Evolutionary conservation across 139 green algal species (phyloP), one percentile per base, ranked within the genome.

Genomic region (Deuterostichococcus epilithicus): DNA sequence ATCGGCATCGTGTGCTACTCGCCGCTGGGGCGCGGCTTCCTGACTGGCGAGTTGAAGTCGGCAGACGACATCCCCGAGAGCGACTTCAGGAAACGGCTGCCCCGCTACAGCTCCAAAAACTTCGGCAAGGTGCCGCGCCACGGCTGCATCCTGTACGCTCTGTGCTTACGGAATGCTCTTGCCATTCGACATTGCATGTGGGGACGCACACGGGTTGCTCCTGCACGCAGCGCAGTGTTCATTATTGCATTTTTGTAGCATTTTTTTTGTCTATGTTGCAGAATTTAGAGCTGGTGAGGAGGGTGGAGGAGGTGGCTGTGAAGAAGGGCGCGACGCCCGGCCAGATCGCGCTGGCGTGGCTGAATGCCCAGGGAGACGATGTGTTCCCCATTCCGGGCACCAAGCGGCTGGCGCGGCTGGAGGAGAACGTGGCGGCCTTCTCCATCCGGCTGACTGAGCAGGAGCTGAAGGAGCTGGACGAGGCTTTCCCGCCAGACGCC

Each of bases 281-380:
- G 83, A 95, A 95, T 73, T 28, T 89, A 45, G 58, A 74, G 39
- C 76, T 95, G 34, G 87, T 93, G 52, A 70, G 91, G 60, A 74
- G 76, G 25, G 37, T 94, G 33, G 70, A 80, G 39, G 70, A 47
- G 6, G 35, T 92, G 3, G 91, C 91, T 0, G 28, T 74, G 8
- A 73, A 65, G 63, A 93, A 93, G 81, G 87, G 88, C 8, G 89
- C 79, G 80, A 92, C 82, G 13, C 69, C 85, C 23, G 86, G 71
- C 18, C 91, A 95, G 88, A 76, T 95, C 71, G 89, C 91, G 26
- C 86, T 95, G 65, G 87, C 90, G 0, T 95, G 91, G 91, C 78
- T 95, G 74, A 77, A 87, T n/a, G 42, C 76, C 1, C 86, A 88
- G 60, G 91, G 90, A 0, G 66, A 85, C 26, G 90, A 94, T 70